phyloP scores from a whole-genome alignment of 2,329 filamentous ascomycete genomes.

The Neofusicoccum laricinum region DNA sequence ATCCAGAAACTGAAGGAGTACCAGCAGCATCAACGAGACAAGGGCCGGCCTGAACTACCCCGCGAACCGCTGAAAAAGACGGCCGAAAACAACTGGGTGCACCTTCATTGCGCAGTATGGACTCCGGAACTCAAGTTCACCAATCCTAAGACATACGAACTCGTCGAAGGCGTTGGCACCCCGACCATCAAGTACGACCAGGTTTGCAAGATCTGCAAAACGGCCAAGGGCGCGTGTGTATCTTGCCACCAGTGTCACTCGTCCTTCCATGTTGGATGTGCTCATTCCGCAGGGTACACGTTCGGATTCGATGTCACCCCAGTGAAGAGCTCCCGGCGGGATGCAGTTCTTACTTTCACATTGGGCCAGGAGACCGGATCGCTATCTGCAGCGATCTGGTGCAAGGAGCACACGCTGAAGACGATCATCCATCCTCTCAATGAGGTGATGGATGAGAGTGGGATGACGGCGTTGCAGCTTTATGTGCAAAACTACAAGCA shows the following conservation, averaged over 20 bases:
- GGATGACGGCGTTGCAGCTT: slow-evolving; percentile 77
- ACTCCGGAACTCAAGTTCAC: slow-evolving; percentile 91
- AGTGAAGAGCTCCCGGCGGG: slow-evolving; percentile 82
- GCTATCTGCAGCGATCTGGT: slow-evolving; percentile 88
- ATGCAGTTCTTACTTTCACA: slow-evolving; percentile 75
- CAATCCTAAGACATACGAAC: slow-evolving; percentile 74
- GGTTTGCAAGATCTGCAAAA: slow-evolving; percentile 80
- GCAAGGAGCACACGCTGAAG: slow-evolving; percentile 78
- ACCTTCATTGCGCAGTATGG: slow-evolving; percentile 90
- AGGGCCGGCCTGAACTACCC: slow-evolving; percentile 77
- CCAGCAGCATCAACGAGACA: slow-evolving; percentile 75
- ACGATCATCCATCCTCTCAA: slow-evolving; percentile 74
- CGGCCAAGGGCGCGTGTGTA: slow-evolving; percentile 73
- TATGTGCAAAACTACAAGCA: slow-evolving; percentile 92
- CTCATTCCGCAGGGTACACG: slow-evolving; percentile 74
- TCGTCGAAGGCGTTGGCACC: slow-evolving; percentile 75
- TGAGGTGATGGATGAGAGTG: slow-evolving; percentile 68
- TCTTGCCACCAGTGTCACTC: slow-evolving; percentile 72
- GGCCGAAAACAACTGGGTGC: slow-evolving; percentile 96
- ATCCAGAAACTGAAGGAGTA: slow-evolving; percentile 78
- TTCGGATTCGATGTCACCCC: slow-evolving; percentile 89
- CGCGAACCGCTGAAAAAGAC: slow-evolving; percentile 91
- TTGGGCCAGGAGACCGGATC: slow-evolving; percentile 73
- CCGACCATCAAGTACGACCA: slow-evolving; percentile 79
- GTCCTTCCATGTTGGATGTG: slow-evolving; percentile 84